Evolutionary conservation across 2,329 filamentous ascomycete species (phyloP), one percentile per base, ranked within the genome.

Genomic region (Fusarium sp.): DNA sequence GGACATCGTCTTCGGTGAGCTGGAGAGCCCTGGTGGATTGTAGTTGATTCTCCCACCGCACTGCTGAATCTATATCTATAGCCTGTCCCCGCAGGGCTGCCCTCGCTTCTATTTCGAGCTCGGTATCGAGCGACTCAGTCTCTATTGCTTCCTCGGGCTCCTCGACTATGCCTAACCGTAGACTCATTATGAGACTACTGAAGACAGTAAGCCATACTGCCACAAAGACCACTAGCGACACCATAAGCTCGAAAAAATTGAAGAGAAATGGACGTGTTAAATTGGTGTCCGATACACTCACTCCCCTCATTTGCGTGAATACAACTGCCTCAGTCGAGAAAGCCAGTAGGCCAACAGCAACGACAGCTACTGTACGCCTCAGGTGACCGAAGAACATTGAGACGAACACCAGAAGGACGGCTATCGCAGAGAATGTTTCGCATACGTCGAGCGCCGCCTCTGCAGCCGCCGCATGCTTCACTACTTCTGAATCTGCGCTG

Each of bases 101-200:
- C n/a, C 42, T 26, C 15, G 26, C 42, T 18, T 44, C 42, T 3
- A 12, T 26, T 44, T 44, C 42, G 42, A 44, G 10, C 10, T 44
- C 42, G 42, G 6, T 1, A 26, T 44, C n/a, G n/a, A 1, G 10
- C 0, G 42, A 26, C 9, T 18, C 42, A 10, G 8, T 26, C 15
- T 44, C 42, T 26, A 8, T 26, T 26, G 18, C 0, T 18, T 44
- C n/a, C 15, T 18, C 42, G 6, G 15, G 42, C 0, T 44, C n/a
- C 42, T 44, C 42, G 9, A 44, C n/a, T 5, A 12, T 17, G 42
- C 42, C 42, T 44, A 44, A 44, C 0, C n/a, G 42, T 26, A 44
- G 42, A 0, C 42, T 0, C 42, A 44, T 26, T 18, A 44, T 18
- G 0, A 44, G 6, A 26, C 0, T 8, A 26, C 42, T 44, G 42